Evolutionary conservation across 768 basidiomycete genomes (phyloP), one percentile per base, ranked within the genome.

Genomic region (Sarcomyxa edulis): DNA sequence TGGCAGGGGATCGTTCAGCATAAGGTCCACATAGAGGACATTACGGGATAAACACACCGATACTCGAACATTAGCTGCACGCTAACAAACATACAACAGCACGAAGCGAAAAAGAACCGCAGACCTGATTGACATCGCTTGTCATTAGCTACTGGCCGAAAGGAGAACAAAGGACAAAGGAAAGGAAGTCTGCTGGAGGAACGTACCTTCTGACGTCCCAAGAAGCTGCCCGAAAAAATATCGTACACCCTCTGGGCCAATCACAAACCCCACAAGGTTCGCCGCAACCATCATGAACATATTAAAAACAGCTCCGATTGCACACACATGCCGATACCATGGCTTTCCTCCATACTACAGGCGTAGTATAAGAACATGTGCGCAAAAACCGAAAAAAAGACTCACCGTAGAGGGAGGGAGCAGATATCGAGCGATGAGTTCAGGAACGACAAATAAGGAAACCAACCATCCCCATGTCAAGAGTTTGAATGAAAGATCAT

Each of bases 401-500:
- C 70, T 52, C 40, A 91, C 93, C 66, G 78, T 80, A 3, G 71
- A 65, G 12, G 65, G 59, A 0, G 89, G 80, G 2, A 97, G 53
- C 1, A 84, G 14, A 45, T 63, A 72, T 7, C 67, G 60, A 1
- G 80, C 87, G 0, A 73, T 41, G 7, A 96, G 50, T 60, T 98
- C 95, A 0, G 94, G 95, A 5, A 92, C 44, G 44, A 99, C 81
- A 59, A 99, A 96, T 32, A 95, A 44, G 52, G 81, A 87, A 43
- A 95, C 72, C 7, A 96, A 81, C 96, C 96, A 98, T 2, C 96
- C 95, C 94, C 94, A 99, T 2, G 90, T 81, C 2, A 99, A 69
- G 4, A 98, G 72, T 18, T 72, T 71, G 58, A 95, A 82, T 0
- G 87, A 86, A 2, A 97, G 69, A 54, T 97, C 96, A 49, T 99